A percentile compares a stretch with the other conserved stretches of the same genome.
Conservation (phyloP, 192 early-diverging fungal genomes). For the Backusella mclennaniae region DNA sequence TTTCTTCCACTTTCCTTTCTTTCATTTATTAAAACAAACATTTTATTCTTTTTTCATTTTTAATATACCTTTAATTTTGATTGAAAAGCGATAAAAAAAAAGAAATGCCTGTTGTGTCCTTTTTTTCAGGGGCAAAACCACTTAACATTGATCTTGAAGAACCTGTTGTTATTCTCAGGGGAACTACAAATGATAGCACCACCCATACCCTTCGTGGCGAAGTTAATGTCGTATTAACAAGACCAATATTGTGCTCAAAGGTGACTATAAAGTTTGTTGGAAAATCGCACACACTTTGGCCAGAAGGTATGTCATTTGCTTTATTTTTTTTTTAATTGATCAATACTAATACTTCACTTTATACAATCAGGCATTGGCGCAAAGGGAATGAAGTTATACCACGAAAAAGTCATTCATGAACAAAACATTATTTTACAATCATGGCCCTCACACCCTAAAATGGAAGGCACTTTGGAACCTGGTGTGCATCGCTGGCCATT, state of each 20-base stretch:
- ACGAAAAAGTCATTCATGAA: slow-evolving; percentile 33
- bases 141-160: slow-evolving; percentile 35
- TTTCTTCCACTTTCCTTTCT: background rate
- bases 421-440: slow-evolving; percentile 27
- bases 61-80: background rate
- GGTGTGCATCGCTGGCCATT: slow-evolving; percentile 33
- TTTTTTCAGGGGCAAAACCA: slow-evolving; percentile 20
- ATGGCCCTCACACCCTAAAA: background rate
- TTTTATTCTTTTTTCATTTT: background rate
- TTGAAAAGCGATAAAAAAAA: background rate
- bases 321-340: background rate
- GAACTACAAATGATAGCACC: slow-evolving; percentile 10
- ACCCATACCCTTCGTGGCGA: slow-evolving; percentile 28
- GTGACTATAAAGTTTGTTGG: slow-evolving; percentile 29
- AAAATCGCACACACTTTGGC: slow-evolving; percentile 30
- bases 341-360: background rate
- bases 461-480: background rate
- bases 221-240: slow-evolving; percentile 22
- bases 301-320: slow-evolving; percentile 24
- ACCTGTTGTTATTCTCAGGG: slow-evolving; percentile 24
- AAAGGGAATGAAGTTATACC: slow-evolving; percentile 16
- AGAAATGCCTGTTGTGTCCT: slow-evolving; percentile 23
- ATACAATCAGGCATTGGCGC: slow-evolving; percentile 20
- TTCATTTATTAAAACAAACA: background rate
- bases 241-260: background rate